These are phyloP conservation scores for Aspergillus arachidicola DNA, from an alignment of 2,329 filamentous ascomycete genomes.

Conservation along the genomic window DNA sequence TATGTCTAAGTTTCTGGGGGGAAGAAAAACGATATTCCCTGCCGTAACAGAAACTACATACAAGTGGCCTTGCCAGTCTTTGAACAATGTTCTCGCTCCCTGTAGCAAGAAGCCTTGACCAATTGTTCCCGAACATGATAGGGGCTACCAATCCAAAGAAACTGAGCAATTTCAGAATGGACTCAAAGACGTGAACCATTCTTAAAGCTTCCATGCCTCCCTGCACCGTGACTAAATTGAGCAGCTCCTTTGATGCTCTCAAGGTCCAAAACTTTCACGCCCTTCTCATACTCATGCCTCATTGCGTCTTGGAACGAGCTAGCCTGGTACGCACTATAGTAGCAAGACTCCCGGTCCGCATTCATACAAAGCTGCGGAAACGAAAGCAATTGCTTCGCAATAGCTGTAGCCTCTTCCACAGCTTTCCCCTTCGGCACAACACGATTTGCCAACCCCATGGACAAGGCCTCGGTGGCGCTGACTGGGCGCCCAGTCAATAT, in stretches of 20 bases:
- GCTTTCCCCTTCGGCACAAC: conserved; percentile 55
- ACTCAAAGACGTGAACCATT: neutral
- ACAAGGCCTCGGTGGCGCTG: conserved; percentile 51
- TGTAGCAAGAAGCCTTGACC: neutral
- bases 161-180: neutral
- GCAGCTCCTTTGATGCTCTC: conserved; percentile 49
- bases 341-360: conserved; percentile 51
- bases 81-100: neutral
- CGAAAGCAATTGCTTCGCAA: conserved; percentile 50
- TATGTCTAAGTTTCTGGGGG: neutral
- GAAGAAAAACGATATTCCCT: neutral
- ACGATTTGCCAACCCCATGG: conserved; percentile 57
- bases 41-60: too few relatives aligned
- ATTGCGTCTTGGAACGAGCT: conserved; percentile 55
- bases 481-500: conserved; percentile 58
- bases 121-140: neutral
- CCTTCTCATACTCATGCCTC: conserved; percentile 51
- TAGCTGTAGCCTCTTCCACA: conserved; percentile 50
- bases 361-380: conserved; percentile 60
- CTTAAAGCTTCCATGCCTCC: conserved; percentile 55
- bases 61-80: neutral
- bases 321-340: conserved; percentile 55
- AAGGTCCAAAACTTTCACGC: conserved; percentile 43
- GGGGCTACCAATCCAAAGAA: neutral
- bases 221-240: conserved; percentile 44